Base-by-base conservation (phyloP, 2,329 filamentous ascomycete species). In the Fusarium penzigii region DNA sequence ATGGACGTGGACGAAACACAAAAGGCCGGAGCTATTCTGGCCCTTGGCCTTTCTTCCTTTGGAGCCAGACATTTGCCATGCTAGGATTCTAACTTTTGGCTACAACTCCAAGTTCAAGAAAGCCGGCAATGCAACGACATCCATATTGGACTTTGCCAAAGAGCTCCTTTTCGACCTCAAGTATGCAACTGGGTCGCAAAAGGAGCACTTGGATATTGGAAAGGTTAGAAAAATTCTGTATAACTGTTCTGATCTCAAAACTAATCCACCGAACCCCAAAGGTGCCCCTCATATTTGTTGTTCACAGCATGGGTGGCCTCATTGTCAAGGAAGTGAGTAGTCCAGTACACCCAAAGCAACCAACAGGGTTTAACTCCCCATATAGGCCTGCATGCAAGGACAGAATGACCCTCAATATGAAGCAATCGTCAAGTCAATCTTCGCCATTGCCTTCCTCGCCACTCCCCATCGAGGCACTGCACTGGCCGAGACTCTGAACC, bases 291-390 rank as follows among this genome's bases (percentile, higher is more conserved):
- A 68, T 78, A 3, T 64, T 78, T 9, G 67, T 78, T 7, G 72
- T 62, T 2, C 76, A 79, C 54, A 73, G 69, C 17, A 76, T 78
- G 75, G 75, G 76, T 1, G 75, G 75, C 11, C 65, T 65, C 40
- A 68, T 74, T 13, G 61, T 53, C 16, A 58, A 58, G 36, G 39
- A 58, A 44, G 54, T 57, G 10, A 1, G 47, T 13, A 46, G 17
- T 29, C 34, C 16, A 20, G 7, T 7, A 12, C 7, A 29, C 38
- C 34, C 6, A 49, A 29, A 7, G 9, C 38, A 4, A 64, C 6
- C 72, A 51, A 66, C 32, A 36, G 5, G 9, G 10, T 14, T 14
- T 14, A 11, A 14, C 32, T 36, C 10, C 10, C 10, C 10, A 36
- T 9, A 11, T 36, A 72, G 61, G 67, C 68, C 14, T 72, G 68